These are phyloP conservation scores for Eragrostis curvula DNA, from an alignment of 176 grass and related monocot species.

Conservation along the genomic window DNA sequence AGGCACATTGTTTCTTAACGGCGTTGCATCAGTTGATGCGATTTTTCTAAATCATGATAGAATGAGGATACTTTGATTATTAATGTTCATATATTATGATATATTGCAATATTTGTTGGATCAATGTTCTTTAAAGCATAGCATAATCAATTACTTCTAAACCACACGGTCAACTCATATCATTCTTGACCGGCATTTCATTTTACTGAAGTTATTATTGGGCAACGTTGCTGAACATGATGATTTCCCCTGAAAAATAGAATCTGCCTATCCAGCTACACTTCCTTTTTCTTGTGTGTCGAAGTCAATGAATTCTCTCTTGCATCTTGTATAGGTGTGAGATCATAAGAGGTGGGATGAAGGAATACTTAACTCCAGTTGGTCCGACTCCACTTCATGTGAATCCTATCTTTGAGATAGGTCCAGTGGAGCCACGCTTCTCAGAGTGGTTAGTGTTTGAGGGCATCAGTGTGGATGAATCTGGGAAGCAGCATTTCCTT, in stretches of 20 bases:
- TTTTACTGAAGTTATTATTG: not conserved
- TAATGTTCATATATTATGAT: not conserved
- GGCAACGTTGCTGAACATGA: not conserved
- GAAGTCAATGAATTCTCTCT: no score
- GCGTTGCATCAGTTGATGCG: not conserved
- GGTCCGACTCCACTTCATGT: slow-evolving; percentile 90
- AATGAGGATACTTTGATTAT: no score
- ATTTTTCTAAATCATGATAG: no score
- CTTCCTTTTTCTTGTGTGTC: not conserved
- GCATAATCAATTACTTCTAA: not conserved
- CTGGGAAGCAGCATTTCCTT: slow-evolving; percentile 88
- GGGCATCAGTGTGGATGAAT: slow-evolving; percentile 95
- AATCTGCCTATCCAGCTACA: not conserved
- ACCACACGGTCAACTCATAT: not conserved
- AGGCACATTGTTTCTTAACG: not conserved
- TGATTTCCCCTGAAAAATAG: slow-evolving; percentile 22
- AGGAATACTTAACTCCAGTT: slow-evolving; percentile 87
- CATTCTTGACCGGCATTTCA: not conserved
- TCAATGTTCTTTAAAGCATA: not conserved
- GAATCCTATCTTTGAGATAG: slow-evolving; percentile 94
- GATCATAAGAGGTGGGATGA: slow-evolving; percentile 94
- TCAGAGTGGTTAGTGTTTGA: slow-evolving; percentile 97
- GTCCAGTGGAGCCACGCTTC: slow-evolving; percentile 89
- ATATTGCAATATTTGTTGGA: not conserved
- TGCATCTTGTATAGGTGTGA: slow-evolving; percentile 70